Conservation (phyloP, 441 rosid genomes). For the Populus trichocarpa region DNA sequence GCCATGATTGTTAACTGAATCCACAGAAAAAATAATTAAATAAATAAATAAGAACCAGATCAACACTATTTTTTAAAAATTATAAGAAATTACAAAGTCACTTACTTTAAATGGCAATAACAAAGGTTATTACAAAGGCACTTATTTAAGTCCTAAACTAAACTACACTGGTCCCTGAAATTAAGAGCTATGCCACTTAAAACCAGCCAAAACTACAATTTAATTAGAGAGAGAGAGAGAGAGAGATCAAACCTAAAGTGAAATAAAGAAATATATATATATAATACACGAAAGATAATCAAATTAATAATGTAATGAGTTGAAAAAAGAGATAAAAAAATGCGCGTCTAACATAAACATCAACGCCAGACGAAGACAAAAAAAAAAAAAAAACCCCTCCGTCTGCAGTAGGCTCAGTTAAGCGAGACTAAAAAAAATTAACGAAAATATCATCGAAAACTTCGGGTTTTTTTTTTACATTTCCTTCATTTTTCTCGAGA, state of each 20-base stretch:
- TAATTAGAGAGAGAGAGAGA: too few relatives aligned
- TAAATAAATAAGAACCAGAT: not conserved
- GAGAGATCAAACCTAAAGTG: not conserved
- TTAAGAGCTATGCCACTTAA: not conserved
- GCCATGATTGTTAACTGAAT: constrained; percentile 44
- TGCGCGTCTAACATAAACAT: not conserved
- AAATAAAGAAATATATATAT: not conserved
- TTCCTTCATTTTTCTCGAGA: not conserved
- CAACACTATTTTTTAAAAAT: not conserved
- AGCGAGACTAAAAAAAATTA: not conserved
- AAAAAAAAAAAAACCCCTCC: not conserved
- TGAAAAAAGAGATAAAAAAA: not conserved
- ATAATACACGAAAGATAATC: not conserved
- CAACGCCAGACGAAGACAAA: not conserved
- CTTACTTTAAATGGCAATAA: not conserved
- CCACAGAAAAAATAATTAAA: not conserved
- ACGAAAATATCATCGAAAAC: not conserved
- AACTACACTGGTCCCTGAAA: not conserved
- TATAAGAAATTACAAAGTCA: not conserved
- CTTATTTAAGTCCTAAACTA: not conserved
- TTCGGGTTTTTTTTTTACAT: not conserved
- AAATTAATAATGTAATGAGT: not conserved
- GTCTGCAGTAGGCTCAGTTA: not conserved
- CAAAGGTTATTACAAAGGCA: not conserved
- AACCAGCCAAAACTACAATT: not conserved